Conservation (phyloP, 2,329 filamentous ascomycete genomes). For the Cercospora beticola region DNA sequence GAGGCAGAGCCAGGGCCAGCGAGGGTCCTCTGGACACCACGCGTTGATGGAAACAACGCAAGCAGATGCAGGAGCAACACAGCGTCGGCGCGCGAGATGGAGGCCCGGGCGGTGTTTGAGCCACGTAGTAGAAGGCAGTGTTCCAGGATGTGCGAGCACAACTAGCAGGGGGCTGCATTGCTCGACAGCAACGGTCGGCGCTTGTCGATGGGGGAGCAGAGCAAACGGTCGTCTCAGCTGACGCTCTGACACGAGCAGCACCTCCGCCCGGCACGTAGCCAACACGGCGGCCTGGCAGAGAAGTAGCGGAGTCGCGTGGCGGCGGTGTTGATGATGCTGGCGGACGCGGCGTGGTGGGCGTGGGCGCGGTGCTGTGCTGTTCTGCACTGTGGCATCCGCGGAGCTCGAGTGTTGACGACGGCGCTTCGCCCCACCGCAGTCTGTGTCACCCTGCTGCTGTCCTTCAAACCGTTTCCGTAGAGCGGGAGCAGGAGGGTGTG, state of each 20-base stretch:
- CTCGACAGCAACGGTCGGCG: not conserved
- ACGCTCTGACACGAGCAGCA: not conserved
- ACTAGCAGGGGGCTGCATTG: slow-evolving; percentile 8
- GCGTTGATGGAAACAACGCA: not conserved
- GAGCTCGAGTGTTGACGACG: not conserved
- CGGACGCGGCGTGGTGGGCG: not conserved
- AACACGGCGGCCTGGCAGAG: not conserved
- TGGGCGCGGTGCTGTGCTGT: not conserved
- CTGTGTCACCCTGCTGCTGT: not conserved
- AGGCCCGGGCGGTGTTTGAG: not conserved
- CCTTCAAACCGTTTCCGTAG: not conserved
- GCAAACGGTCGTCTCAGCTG: slow-evolving; percentile 7
- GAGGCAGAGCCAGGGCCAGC: not conserved
- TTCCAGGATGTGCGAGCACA: slow-evolving; percentile 10
- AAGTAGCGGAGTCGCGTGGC: not conserved
- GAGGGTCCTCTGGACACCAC: not conserved
- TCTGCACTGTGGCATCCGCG: not conserved
- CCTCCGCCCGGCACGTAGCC: not conserved
- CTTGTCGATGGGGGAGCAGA: not conserved
- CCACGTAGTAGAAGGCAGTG: not conserved
- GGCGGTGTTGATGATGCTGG: not conserved
- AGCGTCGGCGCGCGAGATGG: not conserved
- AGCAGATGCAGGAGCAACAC: not conserved
- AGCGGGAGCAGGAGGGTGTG: not conserved
- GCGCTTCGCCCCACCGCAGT: not conserved